Percentiles rank a stretch among this genome's conserved stretches.
Conservation (phyloP, 257 asterid genomes). For the Fraxinus americana region DNA sequence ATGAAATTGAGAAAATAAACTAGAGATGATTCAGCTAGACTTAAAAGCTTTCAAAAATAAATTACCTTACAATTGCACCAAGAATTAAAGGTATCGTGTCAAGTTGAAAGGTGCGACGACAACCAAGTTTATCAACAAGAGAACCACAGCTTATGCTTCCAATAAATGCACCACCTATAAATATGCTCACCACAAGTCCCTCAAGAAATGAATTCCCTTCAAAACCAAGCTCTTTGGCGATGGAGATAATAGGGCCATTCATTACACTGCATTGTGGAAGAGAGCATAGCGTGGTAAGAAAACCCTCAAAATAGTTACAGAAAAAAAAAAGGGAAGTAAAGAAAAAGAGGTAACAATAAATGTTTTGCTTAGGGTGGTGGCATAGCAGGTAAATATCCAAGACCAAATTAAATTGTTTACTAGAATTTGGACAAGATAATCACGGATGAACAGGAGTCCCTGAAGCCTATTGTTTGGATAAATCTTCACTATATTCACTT, state of each 20-base stretch:
- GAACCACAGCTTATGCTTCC: conserved; percentile 79
- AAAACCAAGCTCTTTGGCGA: conserved; percentile 83
- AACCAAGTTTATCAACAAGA: conserved; percentile 78
- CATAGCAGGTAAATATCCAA: not conserved
- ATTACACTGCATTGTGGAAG: conserved; percentile 59
- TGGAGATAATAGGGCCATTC: conserved; percentile 86
- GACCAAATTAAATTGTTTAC: not conserved
- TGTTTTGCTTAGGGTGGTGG: not conserved
- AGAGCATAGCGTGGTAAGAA: not conserved
- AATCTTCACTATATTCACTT: not conserved
- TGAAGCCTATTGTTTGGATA: not conserved
- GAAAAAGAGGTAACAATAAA: not conserved
- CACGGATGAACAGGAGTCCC: not conserved
- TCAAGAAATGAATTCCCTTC: conserved; percentile 78
- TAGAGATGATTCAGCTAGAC: not conserved
- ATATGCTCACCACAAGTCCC: conserved; percentile 90
- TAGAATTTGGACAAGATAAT: not conserved
- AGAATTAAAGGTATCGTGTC: conserved; percentile 79
- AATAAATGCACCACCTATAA: conserved; percentile 81
- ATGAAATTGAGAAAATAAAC: not conserved
- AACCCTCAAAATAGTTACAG: not conserved
- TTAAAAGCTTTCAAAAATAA: conserved; percentile 1
- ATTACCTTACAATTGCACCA: conserved; percentile 74
- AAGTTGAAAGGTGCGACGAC: conserved; percentile 73
- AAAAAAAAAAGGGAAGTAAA: not conserved